Conservation (phyloP, 176 grass and related monocot species). For the Dactylis glomerata region DNA sequence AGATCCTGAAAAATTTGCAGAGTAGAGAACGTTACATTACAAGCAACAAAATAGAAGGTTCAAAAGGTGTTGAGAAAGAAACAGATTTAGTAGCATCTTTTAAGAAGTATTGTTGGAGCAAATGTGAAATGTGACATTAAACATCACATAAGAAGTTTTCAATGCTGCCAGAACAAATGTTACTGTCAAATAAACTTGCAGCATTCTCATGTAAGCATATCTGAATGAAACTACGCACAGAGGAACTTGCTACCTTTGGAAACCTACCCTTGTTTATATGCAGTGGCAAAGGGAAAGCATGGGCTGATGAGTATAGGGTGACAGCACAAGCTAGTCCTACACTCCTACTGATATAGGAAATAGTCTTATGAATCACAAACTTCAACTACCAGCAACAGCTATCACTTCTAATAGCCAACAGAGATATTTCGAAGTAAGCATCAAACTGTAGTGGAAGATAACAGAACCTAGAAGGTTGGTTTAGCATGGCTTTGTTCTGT, state of each 20-base stretch:
- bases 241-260: background rate
- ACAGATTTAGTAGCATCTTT: background rate
- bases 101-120: background rate
- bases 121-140: background rate
- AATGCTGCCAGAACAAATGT: background rate
- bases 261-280: background rate
- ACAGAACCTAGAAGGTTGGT: background rate
- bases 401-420: background rate
- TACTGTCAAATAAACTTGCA: background rate
- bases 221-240: background rate
- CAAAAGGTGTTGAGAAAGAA: conserved; percentile 20
- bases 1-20: conserved; percentile 49
- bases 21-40: background rate
- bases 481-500: background rate
- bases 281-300: background rate
- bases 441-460: background rate
- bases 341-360: background rate
- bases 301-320: background rate
- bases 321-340: background rate
- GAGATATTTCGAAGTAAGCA: conserved; percentile 8
- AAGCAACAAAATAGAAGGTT: background rate
- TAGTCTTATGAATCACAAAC: background rate
- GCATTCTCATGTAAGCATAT: background rate
- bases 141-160: background rate
- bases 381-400: background rate